These are phyloP conservation scores for Colletotrichum filicis DNA, from an alignment of 2,329 filamentous ascomycete genomes.

Conservation along the genomic window DNA sequence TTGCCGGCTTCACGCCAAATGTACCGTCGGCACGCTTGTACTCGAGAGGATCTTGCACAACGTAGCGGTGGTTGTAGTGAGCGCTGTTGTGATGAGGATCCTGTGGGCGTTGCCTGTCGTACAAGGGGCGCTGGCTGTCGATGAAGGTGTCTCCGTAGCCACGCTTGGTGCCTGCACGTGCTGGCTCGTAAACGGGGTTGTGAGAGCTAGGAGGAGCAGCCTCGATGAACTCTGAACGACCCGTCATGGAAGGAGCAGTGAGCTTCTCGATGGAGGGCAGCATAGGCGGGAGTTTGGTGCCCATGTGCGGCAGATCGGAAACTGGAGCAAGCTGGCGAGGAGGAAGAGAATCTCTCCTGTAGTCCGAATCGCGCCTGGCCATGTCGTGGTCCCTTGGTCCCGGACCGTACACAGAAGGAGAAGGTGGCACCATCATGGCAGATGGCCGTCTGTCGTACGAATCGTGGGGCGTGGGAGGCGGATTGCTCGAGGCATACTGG, in stretches of 20 bases:
- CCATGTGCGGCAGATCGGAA: slow-evolving; percentile 46
- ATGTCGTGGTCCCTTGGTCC: slow-evolving; percentile 11
- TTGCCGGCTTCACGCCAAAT: slow-evolving; percentile 23
- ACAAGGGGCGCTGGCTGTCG: slow-evolving; percentile 41
- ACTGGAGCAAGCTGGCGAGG: slow-evolving; percentile 40
- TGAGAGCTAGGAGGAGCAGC: slow-evolving; percentile 8
- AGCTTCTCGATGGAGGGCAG: slow-evolving; percentile 15
- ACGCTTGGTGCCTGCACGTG: slow-evolving; percentile 35
- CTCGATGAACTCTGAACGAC: slow-evolving; percentile 28
- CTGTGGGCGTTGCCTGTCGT: slow-evolving; percentile 50
- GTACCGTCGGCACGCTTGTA: slow-evolving; percentile 50
- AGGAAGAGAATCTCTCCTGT: slow-evolving; percentile 41
- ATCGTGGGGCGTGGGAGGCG: slow-evolving; percentile 45
- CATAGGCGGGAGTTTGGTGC: slow-evolving; percentile 7
- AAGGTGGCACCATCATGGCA: slow-evolving; percentile 50
- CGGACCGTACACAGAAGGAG: slow-evolving; percentile 44
- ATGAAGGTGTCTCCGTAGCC: slow-evolving; percentile 31
- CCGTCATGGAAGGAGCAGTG: background rate
- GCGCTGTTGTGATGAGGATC: slow-evolving; percentile 42
- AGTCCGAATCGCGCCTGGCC: slow-evolving; percentile 12
- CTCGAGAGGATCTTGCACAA: slow-evolving; percentile 20
- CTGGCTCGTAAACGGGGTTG: background rate
- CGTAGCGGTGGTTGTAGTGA: background rate
- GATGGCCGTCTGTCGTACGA: slow-evolving; percentile 51
- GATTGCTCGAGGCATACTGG: slow-evolving; percentile 43